Evolutionary conservation across 2,329 filamentous ascomycete genomes (phyloP).

Genomic region (Fusarium ramigenum): DNA sequence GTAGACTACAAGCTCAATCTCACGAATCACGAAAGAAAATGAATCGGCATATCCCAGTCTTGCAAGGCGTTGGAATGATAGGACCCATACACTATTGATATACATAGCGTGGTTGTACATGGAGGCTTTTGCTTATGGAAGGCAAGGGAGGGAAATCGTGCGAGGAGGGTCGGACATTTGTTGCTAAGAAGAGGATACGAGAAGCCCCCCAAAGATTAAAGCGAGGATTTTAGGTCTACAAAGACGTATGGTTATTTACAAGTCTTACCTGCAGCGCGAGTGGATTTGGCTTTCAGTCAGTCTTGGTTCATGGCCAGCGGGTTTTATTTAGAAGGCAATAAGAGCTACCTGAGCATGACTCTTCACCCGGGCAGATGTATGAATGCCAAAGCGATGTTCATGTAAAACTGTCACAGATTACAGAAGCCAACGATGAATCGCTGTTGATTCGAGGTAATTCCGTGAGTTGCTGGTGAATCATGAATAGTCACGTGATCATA

Average conservation of each 20-base stretch:
- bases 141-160: not conserved
- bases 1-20: slow-evolving; percentile 48
- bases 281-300: not conserved
- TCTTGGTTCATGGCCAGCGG: not conserved
- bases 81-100: slow-evolving; percentile 25
- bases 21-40: slow-evolving; percentile 40
- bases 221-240: not conserved
- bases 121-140: slow-evolving; percentile 4
- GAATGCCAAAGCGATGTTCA: not conserved
- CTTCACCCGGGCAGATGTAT: not conserved
- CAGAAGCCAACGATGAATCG: not conserved
- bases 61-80: slow-evolving; percentile 38
- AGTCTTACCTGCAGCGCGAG: not conserved
- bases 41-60: slow-evolving; percentile 17
- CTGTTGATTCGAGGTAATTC: not conserved
- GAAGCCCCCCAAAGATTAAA: not conserved
- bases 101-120: slow-evolving; percentile 22
- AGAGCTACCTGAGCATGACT: not conserved
- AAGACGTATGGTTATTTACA: not conserved
- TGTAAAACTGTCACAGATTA: not conserved
- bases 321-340: not conserved
- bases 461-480: not conserved
- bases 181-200: not conserved
- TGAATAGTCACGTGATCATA: slow-evolving; percentile 23
- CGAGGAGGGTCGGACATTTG: not conserved